Evolutionary conservation across 768 basidiomycete species (phyloP).

Genomic region (Clitopilus hobsonii): DNA sequence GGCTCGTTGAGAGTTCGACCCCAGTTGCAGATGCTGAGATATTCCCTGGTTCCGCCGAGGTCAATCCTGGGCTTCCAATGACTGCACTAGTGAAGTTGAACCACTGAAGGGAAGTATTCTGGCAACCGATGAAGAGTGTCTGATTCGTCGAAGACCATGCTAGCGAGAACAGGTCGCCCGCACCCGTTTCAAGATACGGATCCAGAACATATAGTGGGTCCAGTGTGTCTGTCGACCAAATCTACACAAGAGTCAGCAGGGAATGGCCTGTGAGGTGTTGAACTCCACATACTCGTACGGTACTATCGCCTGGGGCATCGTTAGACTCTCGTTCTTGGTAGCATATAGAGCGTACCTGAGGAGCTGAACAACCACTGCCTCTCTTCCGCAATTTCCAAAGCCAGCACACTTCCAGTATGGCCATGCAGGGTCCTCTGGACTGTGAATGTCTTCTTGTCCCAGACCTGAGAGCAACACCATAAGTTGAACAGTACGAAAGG

Average conservation of each 20-base stretch:
- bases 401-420: conserved; percentile 81
- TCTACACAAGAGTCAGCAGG: conserved; percentile 33
- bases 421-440: conserved; percentile 68
- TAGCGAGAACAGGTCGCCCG: conserved; percentile 86
- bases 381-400: conserved; percentile 69
- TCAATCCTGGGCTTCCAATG: conserved; percentile 8
- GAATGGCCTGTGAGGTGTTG: not conserved
- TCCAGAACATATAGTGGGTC: conserved; percentile 65
- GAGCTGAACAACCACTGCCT: conserved; percentile 88
- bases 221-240: conserved; percentile 77
- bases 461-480: conserved; percentile 52
- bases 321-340: not conserved
- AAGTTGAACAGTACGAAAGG: not conserved
- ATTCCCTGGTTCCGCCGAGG: not conserved
- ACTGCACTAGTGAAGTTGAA: conserved; percentile 45
- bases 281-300: conserved; percentile 66
- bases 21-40: conserved; percentile 11
- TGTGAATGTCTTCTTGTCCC: conserved; percentile 71
- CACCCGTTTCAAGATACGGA: conserved; percentile 74
- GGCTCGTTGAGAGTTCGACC: conserved; percentile 8
- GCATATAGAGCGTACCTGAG: conserved; percentile 50
- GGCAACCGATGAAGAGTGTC: conserved; percentile 83
- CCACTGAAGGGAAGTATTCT: conserved; percentile 94
- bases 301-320: conserved; percentile 69
- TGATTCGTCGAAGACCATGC: conserved; percentile 67